A percentile compares a stretch with the other conserved stretches of the same genome.
Evolutionary conservation across 129 eudicot genomes (phyloP).

Genomic region (Ambrosia trifida): DNA sequence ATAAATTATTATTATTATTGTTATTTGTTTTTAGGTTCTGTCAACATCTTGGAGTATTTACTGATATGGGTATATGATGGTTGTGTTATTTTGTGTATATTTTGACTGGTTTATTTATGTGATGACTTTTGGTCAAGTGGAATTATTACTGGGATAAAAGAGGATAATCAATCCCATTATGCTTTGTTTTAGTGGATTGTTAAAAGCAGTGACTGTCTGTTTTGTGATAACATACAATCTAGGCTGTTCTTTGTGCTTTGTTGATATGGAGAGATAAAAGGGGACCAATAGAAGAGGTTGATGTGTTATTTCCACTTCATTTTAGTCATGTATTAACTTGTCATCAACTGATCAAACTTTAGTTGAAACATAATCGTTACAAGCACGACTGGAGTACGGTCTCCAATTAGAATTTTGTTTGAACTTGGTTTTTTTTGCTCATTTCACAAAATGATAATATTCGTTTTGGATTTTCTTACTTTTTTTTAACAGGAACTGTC

Average conservation of each 20-base stretch:
- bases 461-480: neutral
- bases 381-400: constrained; percentile 6
- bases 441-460: too few relatives aligned
- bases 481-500: neutral
- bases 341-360: neutral
- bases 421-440: constrained; percentile 2
- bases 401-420: neutral
- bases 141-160: neutral
- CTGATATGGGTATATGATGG: constrained; percentile 8
- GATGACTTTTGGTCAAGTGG: constrained; percentile 9
- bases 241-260: constrained; percentile 21
- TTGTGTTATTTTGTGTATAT: constrained; percentile 19
- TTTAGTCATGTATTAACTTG: constrained; percentile 13
- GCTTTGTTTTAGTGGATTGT: neutral
- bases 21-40: neutral
- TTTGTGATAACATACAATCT: constrained; percentile 1
- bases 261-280: constrained; percentile 32
- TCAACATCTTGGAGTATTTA: neutral
- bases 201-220: neutral
- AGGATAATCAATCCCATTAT: neutral
- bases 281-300: constrained; percentile 15
- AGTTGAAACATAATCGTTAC: neutral
- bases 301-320: constrained; percentile 17
- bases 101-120: neutral
- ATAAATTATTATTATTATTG: neutral